Percentiles rank a stretch among this genome's conserved stretches.
These are phyloP conservation scores for Pseudocercospora vitis DNA, from an alignment of 2,329 filamentous ascomycete species.

Conservation along the genomic window DNA sequence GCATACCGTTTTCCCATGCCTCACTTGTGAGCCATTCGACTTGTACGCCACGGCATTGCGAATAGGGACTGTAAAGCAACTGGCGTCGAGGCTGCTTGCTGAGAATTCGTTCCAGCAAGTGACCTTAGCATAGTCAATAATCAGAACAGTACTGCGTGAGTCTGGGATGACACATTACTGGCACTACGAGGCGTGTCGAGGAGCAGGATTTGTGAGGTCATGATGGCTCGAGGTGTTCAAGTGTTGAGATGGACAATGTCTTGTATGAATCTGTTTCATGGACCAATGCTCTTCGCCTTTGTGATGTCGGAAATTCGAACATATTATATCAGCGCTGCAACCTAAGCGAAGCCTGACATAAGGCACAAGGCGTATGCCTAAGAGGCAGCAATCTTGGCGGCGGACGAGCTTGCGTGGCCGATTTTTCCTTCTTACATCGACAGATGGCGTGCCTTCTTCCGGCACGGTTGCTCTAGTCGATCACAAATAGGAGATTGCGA, in stretches of 20 bases:
- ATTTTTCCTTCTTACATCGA: no score
- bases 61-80: constrained; percentile 3
- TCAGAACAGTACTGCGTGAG: no score
- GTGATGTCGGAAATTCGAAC: background rate
- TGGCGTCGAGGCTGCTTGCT: constrained; percentile 9
- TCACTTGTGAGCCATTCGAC: constrained; percentile 13
- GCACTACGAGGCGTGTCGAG: constrained; percentile 8
- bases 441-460: no score
- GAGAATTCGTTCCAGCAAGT: constrained; percentile 18
- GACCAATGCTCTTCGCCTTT: background rate
- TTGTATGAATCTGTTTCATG: background rate
- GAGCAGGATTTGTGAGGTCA: constrained; percentile 5
- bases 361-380: background rate
- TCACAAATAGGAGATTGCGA: no score
- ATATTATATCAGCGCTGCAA: background rate
- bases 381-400: background rate
- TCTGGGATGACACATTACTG: background rate
- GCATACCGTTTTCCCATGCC: constrained; percentile 11
- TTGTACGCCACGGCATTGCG: constrained; percentile 11
- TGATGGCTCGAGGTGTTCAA: background rate
- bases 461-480: no score
- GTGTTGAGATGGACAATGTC: background rate
- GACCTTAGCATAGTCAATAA: background rate
- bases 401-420: background rate
- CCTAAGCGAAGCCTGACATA: background rate